These are phyloP conservation scores for Sarocladiaceae sp. DNA, from an alignment of 2,329 filamentous ascomycete species.

Conservation along the genomic window DNA sequence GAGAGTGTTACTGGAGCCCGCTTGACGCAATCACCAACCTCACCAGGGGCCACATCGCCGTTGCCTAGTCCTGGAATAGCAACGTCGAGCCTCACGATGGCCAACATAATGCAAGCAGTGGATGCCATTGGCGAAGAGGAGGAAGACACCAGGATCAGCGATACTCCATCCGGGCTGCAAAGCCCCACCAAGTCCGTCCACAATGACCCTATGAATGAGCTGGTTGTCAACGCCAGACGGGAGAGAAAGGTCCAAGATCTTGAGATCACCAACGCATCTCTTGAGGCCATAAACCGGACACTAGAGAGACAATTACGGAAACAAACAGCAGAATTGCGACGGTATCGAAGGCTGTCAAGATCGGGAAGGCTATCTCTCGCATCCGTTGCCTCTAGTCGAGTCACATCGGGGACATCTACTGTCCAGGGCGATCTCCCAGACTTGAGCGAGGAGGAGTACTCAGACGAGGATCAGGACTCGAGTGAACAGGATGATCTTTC, in stretches of 20 bases:
- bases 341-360: slow-evolving; percentile 79
- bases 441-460: slow-evolving; percentile 45
- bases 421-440: slow-evolving; percentile 41
- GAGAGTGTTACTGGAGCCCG: slow-evolving; percentile 27
- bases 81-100: slow-evolving; percentile 39
- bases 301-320: slow-evolving; percentile 87
- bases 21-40: slow-evolving; percentile 7
- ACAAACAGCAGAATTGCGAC: slow-evolving; percentile 79
- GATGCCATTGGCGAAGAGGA: slow-evolving; percentile 39
- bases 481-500: slow-evolving; percentile 47
- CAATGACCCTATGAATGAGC: slow-evolving; percentile 61
- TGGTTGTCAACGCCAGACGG: slow-evolving; percentile 79
- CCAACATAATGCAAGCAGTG: slow-evolving; percentile 49
- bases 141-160: slow-evolving; percentile 21
- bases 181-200: slow-evolving; percentile 53
- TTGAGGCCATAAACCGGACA: slow-evolving; percentile 90
- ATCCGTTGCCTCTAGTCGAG: slow-evolving; percentile 38
- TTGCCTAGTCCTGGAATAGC: slow-evolving; percentile 24
- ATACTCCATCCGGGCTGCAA: slow-evolving; percentile 31
- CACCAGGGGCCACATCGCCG: slow-evolving; percentile 32
- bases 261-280: slow-evolving; percentile 91
- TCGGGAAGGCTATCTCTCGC: slow-evolving; percentile 65
- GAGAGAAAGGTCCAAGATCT: slow-evolving; percentile 94
- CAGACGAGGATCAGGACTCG: slow-evolving; percentile 38
- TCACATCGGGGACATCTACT: slow-evolving; percentile 37